Evolutionary conservation across 2,329 filamentous ascomycete genomes (phyloP).

Genomic region (Helotiales sp.): DNA sequence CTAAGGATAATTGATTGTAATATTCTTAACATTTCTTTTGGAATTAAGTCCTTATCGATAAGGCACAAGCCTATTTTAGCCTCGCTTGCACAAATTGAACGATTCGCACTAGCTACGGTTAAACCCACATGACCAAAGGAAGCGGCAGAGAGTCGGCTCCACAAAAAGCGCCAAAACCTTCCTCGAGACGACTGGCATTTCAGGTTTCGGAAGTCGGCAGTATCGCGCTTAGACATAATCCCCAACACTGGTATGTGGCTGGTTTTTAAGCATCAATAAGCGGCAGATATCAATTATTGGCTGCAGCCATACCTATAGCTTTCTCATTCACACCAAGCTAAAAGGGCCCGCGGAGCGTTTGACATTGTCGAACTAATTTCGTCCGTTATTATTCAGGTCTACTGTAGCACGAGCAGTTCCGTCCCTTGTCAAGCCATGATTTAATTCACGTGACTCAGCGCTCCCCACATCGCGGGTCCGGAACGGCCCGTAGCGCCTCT

Average conservation of each 20-base stretch:
- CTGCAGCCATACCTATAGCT: not conserved
- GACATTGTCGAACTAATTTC: not conserved
- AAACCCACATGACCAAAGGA: not conserved
- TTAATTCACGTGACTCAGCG: not conserved
- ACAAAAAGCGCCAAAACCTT: not conserved
- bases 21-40: not conserved
- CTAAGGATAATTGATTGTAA: slow-evolving; percentile 3
- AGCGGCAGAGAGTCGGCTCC: not conserved
- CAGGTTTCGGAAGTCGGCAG: not conserved
- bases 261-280: not conserved
- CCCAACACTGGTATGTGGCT: no score
- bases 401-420: not conserved
- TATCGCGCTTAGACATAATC: not conserved
- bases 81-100: slow-evolving; percentile 9
- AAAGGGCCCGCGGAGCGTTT: not conserved
- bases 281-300: not conserved
- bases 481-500: not conserved
- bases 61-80: slow-evolving; percentile 6
- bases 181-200: not conserved
- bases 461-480: not conserved
- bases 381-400: not conserved
- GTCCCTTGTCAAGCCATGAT: slow-evolving; percentile 1
- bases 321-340: slow-evolving; percentile 1
- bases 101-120: not conserved
- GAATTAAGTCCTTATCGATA: slow-evolving; percentile 8